Evolutionary conservation across 148 eudicot genomes (phyloP).

Genomic region (Camellia granthamiana): DNA sequence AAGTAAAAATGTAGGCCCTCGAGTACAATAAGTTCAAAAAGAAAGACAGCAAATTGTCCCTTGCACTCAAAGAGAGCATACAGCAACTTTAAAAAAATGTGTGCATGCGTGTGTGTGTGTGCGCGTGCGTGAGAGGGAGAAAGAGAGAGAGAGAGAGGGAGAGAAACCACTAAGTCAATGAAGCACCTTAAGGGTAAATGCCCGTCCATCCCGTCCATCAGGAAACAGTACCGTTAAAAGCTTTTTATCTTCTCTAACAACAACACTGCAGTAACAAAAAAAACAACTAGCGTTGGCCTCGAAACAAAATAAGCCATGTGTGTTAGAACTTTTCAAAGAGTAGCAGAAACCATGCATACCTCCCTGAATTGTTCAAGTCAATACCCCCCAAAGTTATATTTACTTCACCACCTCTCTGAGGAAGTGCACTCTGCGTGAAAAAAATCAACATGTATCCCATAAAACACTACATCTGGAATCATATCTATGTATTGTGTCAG

Average conservation of each 20-base stretch:
- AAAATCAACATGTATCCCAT: conserved; percentile 11
- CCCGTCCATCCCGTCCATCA: conserved; percentile 98
- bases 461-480: conserved; percentile 6
- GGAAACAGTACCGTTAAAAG: conserved; percentile 92
- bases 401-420: conserved; percentile 97
- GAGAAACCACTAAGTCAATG: neutral
- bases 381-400: conserved; percentile 96
- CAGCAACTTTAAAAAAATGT: neutral
- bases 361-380: conserved; percentile 98
- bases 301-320: conserved; percentile 11
- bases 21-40: neutral
- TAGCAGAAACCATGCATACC: conserved; percentile 40
- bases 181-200: conserved; percentile 91
- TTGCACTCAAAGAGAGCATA: neutral
- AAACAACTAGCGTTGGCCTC: neutral
- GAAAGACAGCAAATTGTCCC: conserved; percentile 4
- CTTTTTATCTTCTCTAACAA: conserved; percentile 97
- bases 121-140: neutral
- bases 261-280: conserved; percentile 64
- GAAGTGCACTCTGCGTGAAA: conserved; percentile 74
- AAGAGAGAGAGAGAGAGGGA: no score
- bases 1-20: neutral
- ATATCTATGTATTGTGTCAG: neutral
- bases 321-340: conserved; percentile 8
- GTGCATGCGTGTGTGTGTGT: neutral